These are phyloP conservation scores for Crepidotus variabilis DNA, from an alignment of 768 basidiomycete genomes.

Conservation along the genomic window DNA sequence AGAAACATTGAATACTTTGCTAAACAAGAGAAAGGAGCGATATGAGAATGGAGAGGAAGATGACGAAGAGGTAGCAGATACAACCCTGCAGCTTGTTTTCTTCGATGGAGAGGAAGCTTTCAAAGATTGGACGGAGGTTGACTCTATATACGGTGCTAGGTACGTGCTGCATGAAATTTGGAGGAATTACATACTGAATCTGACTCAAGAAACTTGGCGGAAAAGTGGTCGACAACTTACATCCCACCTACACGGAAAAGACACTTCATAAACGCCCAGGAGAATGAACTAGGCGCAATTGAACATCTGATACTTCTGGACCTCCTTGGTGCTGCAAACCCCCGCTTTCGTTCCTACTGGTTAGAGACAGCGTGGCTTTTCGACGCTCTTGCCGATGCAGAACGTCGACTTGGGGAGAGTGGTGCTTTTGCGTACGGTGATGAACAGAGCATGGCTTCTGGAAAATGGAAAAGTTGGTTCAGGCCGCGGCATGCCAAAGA, in stretches of 20 bases:
- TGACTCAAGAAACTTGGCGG: constrained; percentile 72
- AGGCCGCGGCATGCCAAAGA: constrained; percentile 37
- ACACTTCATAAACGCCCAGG: constrained; percentile 47
- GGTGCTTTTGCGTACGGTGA: constrained; percentile 55
- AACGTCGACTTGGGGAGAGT: constrained; percentile 61
- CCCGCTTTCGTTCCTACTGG: constrained; percentile 78
- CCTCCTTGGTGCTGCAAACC: constrained; percentile 76
- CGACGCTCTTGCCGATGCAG: constrained; percentile 69
- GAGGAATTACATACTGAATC: not conserved
- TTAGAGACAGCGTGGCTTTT: constrained; percentile 92
- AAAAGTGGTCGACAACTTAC: constrained; percentile 76
- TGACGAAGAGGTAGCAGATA: constrained; percentile 76
- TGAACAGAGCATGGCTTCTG: constrained; percentile 40
- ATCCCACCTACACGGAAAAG: constrained; percentile 56
- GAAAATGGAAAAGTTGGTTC: constrained; percentile 67
- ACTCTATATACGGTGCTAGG: constrained; percentile 97
- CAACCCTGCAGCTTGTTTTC: constrained; percentile 88
- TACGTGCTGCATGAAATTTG: constrained; percentile 22
- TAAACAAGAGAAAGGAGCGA: constrained; percentile 56
- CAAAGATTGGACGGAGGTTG: constrained; percentile 79
- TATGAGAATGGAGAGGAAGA: constrained; percentile 54
- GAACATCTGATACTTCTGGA: constrained; percentile 93
- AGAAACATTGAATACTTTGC: constrained; percentile 70
- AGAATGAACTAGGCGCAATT: constrained; percentile 71
- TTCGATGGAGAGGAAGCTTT: constrained; percentile 99